Evolutionary conservation across 1,139 yeast genomes (phyloP), one percentile per base, ranked within the genome.

Genomic region (Candida sp.): DNA sequence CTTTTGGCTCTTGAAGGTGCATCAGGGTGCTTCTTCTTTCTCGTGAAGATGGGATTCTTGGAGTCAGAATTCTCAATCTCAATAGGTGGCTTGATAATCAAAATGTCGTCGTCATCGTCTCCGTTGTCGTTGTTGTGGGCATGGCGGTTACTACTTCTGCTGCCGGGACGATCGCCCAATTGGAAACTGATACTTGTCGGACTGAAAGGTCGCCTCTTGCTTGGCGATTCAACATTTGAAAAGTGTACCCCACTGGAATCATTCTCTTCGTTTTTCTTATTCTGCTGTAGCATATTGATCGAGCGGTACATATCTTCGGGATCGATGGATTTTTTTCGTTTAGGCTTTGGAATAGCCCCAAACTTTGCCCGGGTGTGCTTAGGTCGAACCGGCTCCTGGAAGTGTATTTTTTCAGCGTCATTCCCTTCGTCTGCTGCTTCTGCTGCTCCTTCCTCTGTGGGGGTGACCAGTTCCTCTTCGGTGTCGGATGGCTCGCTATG

Each of bases 271-370:
- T 49, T 39, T 27, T 53, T 47, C 34, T 80, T 41, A 23, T 41
- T 35, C 32, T 56, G 54, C 40, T 51, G 76, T 69, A 91, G 74
- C 86, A 90, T 85, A 47, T 90, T 86, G 57, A 91, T 88, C 1
- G 97, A 90, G 70, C 88, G 78, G 63, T 78, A 87, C 86, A 92
- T 87, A 63, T 92, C 97, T 47, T 88, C 84, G 1, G 97, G 97
- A 33, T 86, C 86, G 8, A 89, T 73, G 39, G 86, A 86, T 25
- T 76, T 73, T 22, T 77, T 70, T 51, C 61, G 62, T 39, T 60
- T 62, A 2, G 80, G 80, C 35, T 68, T 74, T 0, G 81, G 81
- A 33, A 77, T 62, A 46, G 65, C 65, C 1, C 73, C 80, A 53
- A 77, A 77, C 46, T 70, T 63, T 44, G 47, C 9, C 4, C 42